phyloP scores from a whole-genome alignment of 306 rosid genomes.

The Cicer bijugum region DNA sequence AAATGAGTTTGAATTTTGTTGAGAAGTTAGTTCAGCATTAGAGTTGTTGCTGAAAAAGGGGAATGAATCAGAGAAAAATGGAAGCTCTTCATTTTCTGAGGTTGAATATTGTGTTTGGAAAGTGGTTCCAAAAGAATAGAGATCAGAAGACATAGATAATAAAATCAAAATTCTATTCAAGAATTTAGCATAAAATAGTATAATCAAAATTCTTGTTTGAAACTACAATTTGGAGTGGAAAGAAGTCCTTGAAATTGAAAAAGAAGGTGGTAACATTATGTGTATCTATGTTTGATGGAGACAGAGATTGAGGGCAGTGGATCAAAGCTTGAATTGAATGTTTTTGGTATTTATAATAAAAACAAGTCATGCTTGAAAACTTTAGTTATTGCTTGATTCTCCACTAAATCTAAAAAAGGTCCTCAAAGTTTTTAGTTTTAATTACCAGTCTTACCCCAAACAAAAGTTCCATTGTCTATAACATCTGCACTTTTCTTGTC shows the following conservation, averaged over 20 bases:
- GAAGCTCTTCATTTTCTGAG: conserved; percentile 56
- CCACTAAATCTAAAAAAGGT: conserved; percentile 35
- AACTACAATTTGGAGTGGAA: background rate
- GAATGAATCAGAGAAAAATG: conserved; percentile 51
- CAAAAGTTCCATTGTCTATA: conserved; percentile 51
- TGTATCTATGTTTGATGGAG: conserved; percentile 24
- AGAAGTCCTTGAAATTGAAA: conserved; percentile 39
- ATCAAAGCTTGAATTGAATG: too few relatives aligned
- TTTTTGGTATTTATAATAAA: too few relatives aligned
- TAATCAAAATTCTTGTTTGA: background rate
- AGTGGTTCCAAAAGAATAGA: conserved; percentile 53
- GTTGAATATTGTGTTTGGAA: conserved; percentile 47
- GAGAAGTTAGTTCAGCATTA: conserved; percentile 56
- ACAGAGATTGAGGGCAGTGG: too few relatives aligned
- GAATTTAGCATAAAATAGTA: background rate
- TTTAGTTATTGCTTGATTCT: conserved; percentile 28
- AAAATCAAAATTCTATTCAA: conserved; percentile 1
- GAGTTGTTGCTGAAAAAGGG: conserved; percentile 51
- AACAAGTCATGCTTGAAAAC: too few relatives aligned
- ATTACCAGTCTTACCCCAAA: conserved; percentile 37
- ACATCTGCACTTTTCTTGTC: conserved; percentile 57
- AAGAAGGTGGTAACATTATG: conserved; percentile 28
- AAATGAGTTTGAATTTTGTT: conserved; percentile 43
- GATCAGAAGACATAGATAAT: conserved; percentile 70
- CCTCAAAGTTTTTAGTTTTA: conserved; percentile 12